Conservation (phyloP, 2,329 filamentous ascomycete genomes). For the Phialophora verrucosa region DNA sequence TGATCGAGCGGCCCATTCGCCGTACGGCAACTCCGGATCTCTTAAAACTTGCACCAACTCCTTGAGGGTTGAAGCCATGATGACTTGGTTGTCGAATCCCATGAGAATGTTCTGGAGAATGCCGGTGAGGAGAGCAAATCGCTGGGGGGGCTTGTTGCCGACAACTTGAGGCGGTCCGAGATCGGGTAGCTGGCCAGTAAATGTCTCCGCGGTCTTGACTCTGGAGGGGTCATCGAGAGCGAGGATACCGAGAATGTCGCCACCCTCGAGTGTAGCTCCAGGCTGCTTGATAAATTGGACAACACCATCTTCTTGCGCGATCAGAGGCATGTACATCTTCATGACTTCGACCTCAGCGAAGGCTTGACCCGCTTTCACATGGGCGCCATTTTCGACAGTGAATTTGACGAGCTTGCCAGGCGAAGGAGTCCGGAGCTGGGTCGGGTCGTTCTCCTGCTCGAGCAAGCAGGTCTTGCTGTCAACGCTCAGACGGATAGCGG, state of each 20-base stretch:
- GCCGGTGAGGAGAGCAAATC: constrained; percentile 76
- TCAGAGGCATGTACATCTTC: constrained; percentile 99
- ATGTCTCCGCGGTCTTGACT: constrained; percentile 95
- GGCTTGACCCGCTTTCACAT: constrained; percentile 87
- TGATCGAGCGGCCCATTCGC: constrained; percentile 94
- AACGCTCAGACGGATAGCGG: constrained; percentile 91
- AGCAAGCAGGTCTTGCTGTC: constrained; percentile 98
- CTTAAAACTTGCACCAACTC: constrained; percentile 90
- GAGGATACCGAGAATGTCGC: constrained; percentile 97
- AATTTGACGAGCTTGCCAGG: constrained; percentile 99
- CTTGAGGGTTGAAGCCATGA: constrained; percentile 86
- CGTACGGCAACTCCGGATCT: constrained; percentile 88
- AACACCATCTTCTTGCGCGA: constrained; percentile 92
- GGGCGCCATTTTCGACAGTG: constrained; percentile 91
- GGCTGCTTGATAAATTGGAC: constrained; percentile 99
- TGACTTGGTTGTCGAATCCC: constrained; percentile 96
- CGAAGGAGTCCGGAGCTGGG: constrained; percentile 90
- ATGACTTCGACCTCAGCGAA: constrained; percentile 99
- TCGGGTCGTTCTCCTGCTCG: constrained; percentile 98
- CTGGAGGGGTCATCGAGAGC: constrained; percentile 92
- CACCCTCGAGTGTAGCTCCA: constrained; percentile 94
- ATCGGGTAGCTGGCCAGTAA: constrained; percentile 86
- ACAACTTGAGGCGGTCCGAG: constrained; percentile 85
- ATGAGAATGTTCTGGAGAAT: constrained; percentile 86
- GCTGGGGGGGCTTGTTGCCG: constrained; percentile 89